Percentiles rank a stretch among this genome's conserved stretches.
Evolutionary conservation across 352 stramenopile species (phyloP).

Genomic region (Thalassiosira livingstoniorum): DNA sequence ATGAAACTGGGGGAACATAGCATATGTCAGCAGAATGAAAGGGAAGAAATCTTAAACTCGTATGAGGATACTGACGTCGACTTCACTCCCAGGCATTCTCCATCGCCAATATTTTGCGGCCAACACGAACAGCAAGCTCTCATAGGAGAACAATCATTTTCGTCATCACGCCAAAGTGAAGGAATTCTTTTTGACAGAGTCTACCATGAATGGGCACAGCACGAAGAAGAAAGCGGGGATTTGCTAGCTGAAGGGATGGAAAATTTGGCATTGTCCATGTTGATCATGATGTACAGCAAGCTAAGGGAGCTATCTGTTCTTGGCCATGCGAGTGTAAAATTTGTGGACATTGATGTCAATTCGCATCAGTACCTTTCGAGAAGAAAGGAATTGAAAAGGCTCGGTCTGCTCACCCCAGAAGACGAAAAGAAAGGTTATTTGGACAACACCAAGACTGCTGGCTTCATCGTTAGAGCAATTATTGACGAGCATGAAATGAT

Average conservation of each 20-base stretch:
- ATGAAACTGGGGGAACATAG: no score
- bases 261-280: slow-evolving; percentile 15
- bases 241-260: slow-evolving; percentile 25
- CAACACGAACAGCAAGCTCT: no score
- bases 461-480: background rate
- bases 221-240: slow-evolving; percentile 2
- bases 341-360: slow-evolving; percentile 35
- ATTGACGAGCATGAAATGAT: slow-evolving; percentile 33
- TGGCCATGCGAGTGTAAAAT: slow-evolving; percentile 25
- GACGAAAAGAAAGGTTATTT: slow-evolving; percentile 15
- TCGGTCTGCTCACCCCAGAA: slow-evolving; percentile 5
- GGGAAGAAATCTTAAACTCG: no score
- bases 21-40: no score
- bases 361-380: slow-evolving; percentile 19
- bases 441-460: slow-evolving; percentile 21
- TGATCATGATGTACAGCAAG: slow-evolving; percentile 27
- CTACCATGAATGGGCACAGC: background rate
- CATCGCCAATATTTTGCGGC: no score
- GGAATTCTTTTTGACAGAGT: no score
- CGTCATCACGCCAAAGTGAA: no score
- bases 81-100: no score
- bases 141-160: no score
- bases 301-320: slow-evolving; percentile 26
- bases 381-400: slow-evolving; percentile 10
- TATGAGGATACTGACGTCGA: no score